phyloP scores from a whole-genome alignment of 2,329 filamentous ascomycete genomes.

The Zelopaecilomyces penicillatus region DNA sequence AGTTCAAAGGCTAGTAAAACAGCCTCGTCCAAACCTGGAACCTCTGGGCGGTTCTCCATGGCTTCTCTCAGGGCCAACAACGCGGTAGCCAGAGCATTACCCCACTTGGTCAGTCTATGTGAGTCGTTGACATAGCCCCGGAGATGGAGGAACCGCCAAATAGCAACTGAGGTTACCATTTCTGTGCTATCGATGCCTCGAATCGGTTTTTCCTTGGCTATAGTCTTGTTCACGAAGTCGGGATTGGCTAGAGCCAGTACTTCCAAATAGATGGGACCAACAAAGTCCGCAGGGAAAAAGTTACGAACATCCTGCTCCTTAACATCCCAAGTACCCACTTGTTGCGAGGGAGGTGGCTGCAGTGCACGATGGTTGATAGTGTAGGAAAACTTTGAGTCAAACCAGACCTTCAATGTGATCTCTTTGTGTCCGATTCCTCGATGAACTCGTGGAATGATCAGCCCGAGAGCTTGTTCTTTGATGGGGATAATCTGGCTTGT shows the following conservation, averaged over 20 bases:
- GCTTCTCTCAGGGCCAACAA: constrained; percentile 53
- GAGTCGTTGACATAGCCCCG: constrained; percentile 73
- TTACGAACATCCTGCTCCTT: constrained; percentile 48
- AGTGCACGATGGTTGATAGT: constrained; percentile 54
- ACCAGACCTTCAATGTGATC: constrained; percentile 77
- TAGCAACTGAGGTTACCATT: constrained; percentile 60
- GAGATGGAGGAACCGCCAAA: constrained; percentile 86
- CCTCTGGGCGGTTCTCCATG: constrained; percentile 34
- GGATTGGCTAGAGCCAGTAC: constrained; percentile 60
- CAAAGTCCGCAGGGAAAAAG: constrained; percentile 34
- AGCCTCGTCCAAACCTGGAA: constrained; percentile 59
- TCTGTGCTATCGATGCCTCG: constrained; percentile 58
- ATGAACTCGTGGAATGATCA: constrained; percentile 72
- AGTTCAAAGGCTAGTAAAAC: constrained; percentile 80
- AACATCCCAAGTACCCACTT: constrained; percentile 62
- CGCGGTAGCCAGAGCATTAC: constrained; percentile 65
- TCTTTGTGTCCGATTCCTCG: constrained; percentile 75
- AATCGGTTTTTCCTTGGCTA: constrained; percentile 48
- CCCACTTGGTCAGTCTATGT: constrained; percentile 79
- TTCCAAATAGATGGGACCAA: constrained; percentile 42
- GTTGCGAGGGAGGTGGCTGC: constrained; percentile 39
- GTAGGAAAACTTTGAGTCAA: constrained; percentile 59
- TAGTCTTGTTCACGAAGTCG: constrained; percentile 61
- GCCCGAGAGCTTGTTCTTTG: constrained; percentile 65
- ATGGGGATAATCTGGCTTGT: constrained; percentile 65